Evolutionary conservation across 306 rosid genomes (phyloP), one percentile per base, ranked within the genome.

Genomic region (Dryas alaskensis): DNA sequence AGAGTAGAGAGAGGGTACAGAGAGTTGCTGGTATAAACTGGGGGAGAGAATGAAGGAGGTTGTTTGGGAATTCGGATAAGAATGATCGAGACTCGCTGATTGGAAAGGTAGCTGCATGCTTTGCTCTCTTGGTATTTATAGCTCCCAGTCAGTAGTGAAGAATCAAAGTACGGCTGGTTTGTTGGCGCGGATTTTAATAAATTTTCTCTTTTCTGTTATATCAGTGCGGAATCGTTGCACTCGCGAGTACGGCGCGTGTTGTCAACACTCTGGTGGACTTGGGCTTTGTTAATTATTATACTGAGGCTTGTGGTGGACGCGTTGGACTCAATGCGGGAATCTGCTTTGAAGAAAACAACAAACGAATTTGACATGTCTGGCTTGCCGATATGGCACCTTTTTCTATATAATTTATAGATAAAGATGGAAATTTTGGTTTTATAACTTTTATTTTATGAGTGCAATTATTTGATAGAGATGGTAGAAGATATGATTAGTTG

Each of bases 111-210:
- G 59, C 59, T n/a, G 59, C 0, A 1, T 52, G 58, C 49, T n/a
- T 53, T 31, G 37, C 37, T 31, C 37, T 31, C 3, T 31, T 31
- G 37, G 37, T 31, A 31, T 31, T 31, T 31, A 31, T 31, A 31
- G 37, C 37, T 31, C 2, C 3, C 37, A 31, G 37, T 31, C 37
- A 31, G 2, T 31, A 31, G 37, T 31, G 2, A 31, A 31, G 37
- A 31, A 31, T 31, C 37, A 31, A 31, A 65, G 61, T 31, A 14
- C 25, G 27, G 69, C 53, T 52, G 25, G 65, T 16, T 67, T 63
- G 52, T 61, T 80, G 76, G 80, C 80, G 83, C 80, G 76, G 70
- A 39, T 78, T 72, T 47, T 58, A 40, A 70, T 54, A n/a, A 57
- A 1, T 44, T 11, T 13, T 47, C 7, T 57, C 57, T 16, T 11